Evolutionary conservation across 2,329 filamentous ascomycete species (phyloP), one percentile per base, ranked within the genome.

Genomic region (Xylariaceae sp.): DNA sequence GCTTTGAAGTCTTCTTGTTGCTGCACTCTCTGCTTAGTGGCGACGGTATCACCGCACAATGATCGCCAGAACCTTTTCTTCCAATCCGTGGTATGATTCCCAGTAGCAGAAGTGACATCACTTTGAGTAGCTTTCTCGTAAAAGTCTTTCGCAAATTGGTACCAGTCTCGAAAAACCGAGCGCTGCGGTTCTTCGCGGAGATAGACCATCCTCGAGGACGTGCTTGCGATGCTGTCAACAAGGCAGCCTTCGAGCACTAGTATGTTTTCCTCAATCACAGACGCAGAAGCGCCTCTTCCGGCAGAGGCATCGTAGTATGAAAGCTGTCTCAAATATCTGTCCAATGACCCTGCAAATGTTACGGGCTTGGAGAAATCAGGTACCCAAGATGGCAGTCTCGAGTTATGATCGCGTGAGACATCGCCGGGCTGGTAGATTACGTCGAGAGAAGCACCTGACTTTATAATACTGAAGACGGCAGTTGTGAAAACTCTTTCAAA

Each of bases 11-110:
- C 41, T 22, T 48, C 36, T 14, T 40, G 37, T 4, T 40, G 3
- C 5, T 36, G n/a, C 14, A 36, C 40, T 3, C 23, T 37, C 16
- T 37, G 37, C 20, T 17, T 16, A 17, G 27, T 44, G 36, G 44
- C 40, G 23, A 48, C 33, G 5, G 45, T 48, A 40, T 48, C 45
- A 12, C 45, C 41, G 17, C 41, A 48, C 20, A 48, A 12, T 33
- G 37, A 40, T 21, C 45, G 45, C 40, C 40, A 48, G n/a, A 48
- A 48, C 25, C 40, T 20, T 11, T 33, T 32, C 7, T 40, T 22
- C 45, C 45, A 47, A 17, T n/a, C 21, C 29, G 14, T 14, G 21
- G 2, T 25, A n/a, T 7, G 5, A n/a, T 20, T 37, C 6, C 10
- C 12, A 16, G 19, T n/a, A n/a, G n/a, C n/a, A n/a, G n/a, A n/a